These are phyloP conservation scores for Starmerella geochares DNA, from an alignment of 805 yeast species.

Conservation along the genomic window DNA sequence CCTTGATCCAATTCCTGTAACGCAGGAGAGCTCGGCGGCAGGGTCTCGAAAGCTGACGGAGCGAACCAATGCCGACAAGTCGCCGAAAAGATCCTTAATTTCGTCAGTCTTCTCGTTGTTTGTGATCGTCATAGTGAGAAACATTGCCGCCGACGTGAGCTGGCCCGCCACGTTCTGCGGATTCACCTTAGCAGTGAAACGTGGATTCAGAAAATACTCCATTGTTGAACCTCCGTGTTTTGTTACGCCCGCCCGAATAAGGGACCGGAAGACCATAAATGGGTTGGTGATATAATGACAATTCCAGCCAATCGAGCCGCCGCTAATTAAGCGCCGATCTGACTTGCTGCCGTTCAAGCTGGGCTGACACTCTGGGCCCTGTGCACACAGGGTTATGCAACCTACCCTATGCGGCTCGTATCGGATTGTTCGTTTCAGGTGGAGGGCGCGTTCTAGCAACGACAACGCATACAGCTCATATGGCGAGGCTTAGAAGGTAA, in stretches of 20 bases:
- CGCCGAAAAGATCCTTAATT: slow-evolving; percentile 12
- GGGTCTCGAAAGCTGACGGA: slow-evolving; percentile 4
- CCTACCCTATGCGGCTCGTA: background rate
- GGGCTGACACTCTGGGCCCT: too few relatives aligned
- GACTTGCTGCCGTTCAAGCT: background rate
- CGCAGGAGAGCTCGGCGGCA: slow-evolving; percentile 1
- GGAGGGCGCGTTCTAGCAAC: too few relatives aligned
- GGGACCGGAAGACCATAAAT: background rate
- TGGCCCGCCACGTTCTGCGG: slow-evolving; percentile 11
- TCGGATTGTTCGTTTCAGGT: background rate
- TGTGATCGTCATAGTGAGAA: slow-evolving; percentile 9
- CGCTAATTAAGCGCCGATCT: background rate
- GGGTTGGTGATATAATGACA: background rate
- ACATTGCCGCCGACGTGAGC: slow-evolving; percentile 15
- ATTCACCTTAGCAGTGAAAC: slow-evolving; percentile 2
- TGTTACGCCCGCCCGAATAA: background rate
- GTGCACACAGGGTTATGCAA: slow-evolving; percentile 1
- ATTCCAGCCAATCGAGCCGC: background rate
- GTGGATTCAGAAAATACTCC: background rate
- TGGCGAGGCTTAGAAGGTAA: too few relatives aligned
- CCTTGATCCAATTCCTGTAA: slow-evolving; percentile 21
- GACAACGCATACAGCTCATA: too few relatives aligned
- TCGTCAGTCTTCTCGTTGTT: background rate
- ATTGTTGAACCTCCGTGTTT: background rate
- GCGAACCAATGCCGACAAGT: background rate